Evolutionary conservation across 768 basidiomycete species (phyloP).

Genomic region (Nidularia pulvinata): DNA sequence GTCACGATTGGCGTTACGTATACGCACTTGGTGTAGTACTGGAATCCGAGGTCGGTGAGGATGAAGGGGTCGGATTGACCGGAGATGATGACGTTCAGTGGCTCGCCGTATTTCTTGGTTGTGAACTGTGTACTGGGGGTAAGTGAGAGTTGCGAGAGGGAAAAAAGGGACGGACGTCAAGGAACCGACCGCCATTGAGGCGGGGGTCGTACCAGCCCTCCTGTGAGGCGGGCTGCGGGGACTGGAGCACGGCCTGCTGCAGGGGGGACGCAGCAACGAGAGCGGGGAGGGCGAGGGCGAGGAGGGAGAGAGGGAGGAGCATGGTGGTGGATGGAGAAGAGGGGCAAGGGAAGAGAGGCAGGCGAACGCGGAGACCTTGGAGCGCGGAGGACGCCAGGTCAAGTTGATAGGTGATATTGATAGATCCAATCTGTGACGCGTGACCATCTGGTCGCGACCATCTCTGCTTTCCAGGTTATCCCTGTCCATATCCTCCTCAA

Average conservation of each 20-base stretch:
- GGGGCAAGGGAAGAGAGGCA: background rate
- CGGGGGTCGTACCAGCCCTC: slow-evolving; percentile 68
- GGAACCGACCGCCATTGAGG: slow-evolving; percentile 65
- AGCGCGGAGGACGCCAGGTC: background rate
- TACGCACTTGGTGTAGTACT: slow-evolving; percentile 63
- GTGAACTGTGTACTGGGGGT: slow-evolving; percentile 49
- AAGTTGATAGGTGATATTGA: background rate
- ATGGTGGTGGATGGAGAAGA: background rate
- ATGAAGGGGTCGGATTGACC: slow-evolving; percentile 78
- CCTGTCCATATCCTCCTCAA: background rate
- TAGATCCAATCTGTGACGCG: too few relatives aligned
- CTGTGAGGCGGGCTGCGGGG: background rate
- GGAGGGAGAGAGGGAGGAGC: background rate
- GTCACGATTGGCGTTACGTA: too few relatives aligned
- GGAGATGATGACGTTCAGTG: slow-evolving; percentile 83
- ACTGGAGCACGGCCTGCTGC: background rate
- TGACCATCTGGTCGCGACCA: background rate
- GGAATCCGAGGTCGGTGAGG: slow-evolving; percentile 73
- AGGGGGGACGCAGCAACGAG: background rate
- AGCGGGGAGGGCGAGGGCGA: background rate
- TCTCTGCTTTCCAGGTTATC: background rate
- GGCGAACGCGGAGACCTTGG: background rate
- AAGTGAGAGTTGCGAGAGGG: background rate
- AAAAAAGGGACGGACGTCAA: slow-evolving; percentile 59
- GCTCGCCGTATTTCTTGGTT: slow-evolving; percentile 68